Evolutionary conservation across 345 rosid species (phyloP).

Genomic region (Populus simonii): DNA sequence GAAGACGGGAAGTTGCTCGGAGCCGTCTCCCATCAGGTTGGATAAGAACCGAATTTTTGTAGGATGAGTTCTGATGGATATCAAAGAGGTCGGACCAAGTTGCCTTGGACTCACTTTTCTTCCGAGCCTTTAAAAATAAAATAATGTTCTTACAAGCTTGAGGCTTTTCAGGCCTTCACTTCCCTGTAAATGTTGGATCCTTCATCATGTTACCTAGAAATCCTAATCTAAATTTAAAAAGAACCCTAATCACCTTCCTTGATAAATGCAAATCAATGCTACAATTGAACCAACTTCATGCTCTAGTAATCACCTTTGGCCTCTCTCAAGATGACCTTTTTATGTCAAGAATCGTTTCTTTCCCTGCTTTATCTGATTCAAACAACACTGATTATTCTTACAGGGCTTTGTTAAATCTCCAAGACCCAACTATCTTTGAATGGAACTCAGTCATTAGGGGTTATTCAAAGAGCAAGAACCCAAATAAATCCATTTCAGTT

Average conservation of each 20-base stretch:
- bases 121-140: neutral
- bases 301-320: slow-evolving; percentile 45
- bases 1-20: no score
- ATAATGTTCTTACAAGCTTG: neutral
- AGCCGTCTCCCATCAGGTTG: no score
- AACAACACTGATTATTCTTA: slow-evolving; percentile 49
- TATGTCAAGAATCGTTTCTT: slow-evolving; percentile 46
- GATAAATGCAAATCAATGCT: slow-evolving; percentile 54
- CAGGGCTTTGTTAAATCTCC: slow-evolving; percentile 37
- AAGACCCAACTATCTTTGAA: slow-evolving; percentile 39
- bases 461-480: slow-evolving; percentile 49
- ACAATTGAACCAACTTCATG: slow-evolving; percentile 56
- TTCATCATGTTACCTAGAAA: slow-evolving; percentile 20
- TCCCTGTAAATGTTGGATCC: slow-evolving; percentile 42
- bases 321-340: slow-evolving; percentile 47
- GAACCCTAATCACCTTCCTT: slow-evolving; percentile 24
- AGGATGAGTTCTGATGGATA: no score
- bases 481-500: slow-evolving; percentile 45
- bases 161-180: neutral
- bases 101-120: neutral
- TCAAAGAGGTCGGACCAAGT: neutral
- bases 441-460: slow-evolving; percentile 73
- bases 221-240: neutral
- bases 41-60: no score
- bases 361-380: slow-evolving; percentile 45